These are phyloP conservation scores for Seiridium cupressi DNA, from an alignment of 2,329 filamentous ascomycete species.

Conservation along the genomic window DNA sequence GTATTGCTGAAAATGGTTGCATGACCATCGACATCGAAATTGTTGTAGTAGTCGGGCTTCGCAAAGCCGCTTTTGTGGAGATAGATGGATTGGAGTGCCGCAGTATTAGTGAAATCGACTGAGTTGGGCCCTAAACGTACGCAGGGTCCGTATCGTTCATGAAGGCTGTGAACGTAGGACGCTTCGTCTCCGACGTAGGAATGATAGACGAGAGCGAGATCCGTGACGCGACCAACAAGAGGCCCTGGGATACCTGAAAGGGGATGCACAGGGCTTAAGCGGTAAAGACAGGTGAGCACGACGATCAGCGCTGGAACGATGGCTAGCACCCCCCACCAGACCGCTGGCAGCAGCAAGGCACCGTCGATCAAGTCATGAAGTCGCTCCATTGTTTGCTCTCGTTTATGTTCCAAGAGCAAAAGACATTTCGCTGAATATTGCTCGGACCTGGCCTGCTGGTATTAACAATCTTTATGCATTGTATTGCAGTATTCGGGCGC, in stretches of 20 bases:
- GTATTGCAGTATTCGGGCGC: no score
- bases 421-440: no score
- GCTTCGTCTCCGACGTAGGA: slow-evolving; percentile 31
- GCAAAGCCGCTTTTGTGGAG: slow-evolving; percentile 48
- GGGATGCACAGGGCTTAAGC: slow-evolving; percentile 4
- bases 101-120: slow-evolving; percentile 40
- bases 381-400: no score
- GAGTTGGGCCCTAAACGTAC: slow-evolving; percentile 35
- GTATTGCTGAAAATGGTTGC: slow-evolving; percentile 51
- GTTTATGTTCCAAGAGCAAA: no score
- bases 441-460: no score
- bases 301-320: no score
- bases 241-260: slow-evolving; percentile 12
- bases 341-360: no score
- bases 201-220: slow-evolving; percentile 29
- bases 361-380: no score
- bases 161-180: slow-evolving; percentile 23
- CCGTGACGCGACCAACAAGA: slow-evolving; percentile 25
- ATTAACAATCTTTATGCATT: no score
- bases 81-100: slow-evolving; percentile 49
- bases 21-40: slow-evolving; percentile 57
- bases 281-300: neutral
- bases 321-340: no score
- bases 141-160: slow-evolving; percentile 31
- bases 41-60: slow-evolving; percentile 50